Evolutionary conservation across 768 basidiomycete species (phyloP), one percentile per base, ranked within the genome.

Genomic region (Lactarius tabidus): DNA sequence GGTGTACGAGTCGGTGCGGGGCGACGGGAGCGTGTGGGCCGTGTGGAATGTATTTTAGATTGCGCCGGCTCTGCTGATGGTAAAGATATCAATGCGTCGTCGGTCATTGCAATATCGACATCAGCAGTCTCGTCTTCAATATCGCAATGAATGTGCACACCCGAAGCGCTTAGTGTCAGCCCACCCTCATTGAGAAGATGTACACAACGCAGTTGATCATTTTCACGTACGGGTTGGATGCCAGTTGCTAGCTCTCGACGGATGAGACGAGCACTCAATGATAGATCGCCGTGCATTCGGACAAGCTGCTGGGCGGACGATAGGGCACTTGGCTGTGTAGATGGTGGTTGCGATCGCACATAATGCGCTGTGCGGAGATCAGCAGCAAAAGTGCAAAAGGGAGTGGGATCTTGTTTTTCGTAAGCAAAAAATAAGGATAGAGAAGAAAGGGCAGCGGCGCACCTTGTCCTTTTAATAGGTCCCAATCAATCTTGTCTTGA

Each of bases 101-200:
- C 66, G 17, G 62, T 17, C 26, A 20, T 62, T 48, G 76, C 79
- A 35, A 87, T 79, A 66, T 89, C 85, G 14, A 88, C 85, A 45
- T 86, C 83, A 54, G 75, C 79, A 61, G 80, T 86, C 71, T 88
- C 86, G 63, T 88, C 86, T 33, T 81, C 84, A n/a, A n/a, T n/a
- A n/a, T n/a, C n/a, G n/a, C n/a, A n/a, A n/a, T n/a, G n/a, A n/a
- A n/a, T n/a, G n/a, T n/a, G n/a, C 81, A 84, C 83, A 1, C 79
- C 83, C 58, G 57, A 64, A 1, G 74, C 65, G 23, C 75, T 69
- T 2, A 71, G 69, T 1, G 67, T 70, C 20, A 68, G 61, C 71
- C 72, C 10, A n/a, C 71, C 72, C 10, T 71, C 70, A 56, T 82
- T 71, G 57, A 82, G 78, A 66, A 81, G 81, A 75, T 86, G 87